Evolutionary conservation across 2,329 filamentous ascomycete species (phyloP), one percentile per base, ranked within the genome.

Genomic region (Paecilomyces sp.): DNA sequence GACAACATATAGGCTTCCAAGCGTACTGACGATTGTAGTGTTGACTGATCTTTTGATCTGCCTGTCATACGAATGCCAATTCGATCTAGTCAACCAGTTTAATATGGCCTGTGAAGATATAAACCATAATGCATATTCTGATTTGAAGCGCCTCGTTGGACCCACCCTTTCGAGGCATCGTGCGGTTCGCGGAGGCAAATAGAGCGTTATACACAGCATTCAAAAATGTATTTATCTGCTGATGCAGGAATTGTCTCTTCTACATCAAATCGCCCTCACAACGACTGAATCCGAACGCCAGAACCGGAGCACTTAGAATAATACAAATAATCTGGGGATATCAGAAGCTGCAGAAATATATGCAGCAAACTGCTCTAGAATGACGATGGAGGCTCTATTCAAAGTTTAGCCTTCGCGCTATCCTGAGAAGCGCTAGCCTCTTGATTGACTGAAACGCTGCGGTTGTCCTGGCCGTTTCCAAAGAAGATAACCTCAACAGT

Each of bases 401-500:
- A 83, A 55, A 84, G 70, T 67, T 82, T 84, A 3, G 82, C 69
- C 66, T 81, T 82, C 30, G 68, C 66, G 18, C 74, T 74, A 15
- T 77, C 73, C 56, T 78, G 77, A 1, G 80, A 74, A 47, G 89
- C 90, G 61, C 88, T 96, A 1, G 94, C 94, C 70, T 97, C 93
- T 64, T 88, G 81, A 75, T 97, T 99, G 60, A 96, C 74, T 4
- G 88, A 84, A 4, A 97, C 88, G 63, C 88, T 88, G 36, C 92
- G 92, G 31, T 83, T 89, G 72, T 87, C 87, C 57, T 87, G 71
- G 36, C 88, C 85, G 66, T 96, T 86, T 61, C 94, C 94, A 69
- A 99, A 99, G 83, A 99, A 99, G 70, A 99, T 96, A 62, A 99
- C 94, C 75, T 99, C 91, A 15, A 99, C 93, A 0, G 94, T 99